Evolutionary conservation across 2,329 filamentous ascomycete genomes (phyloP), one percentile per base, ranked within the genome.

Genomic region (Trichophyton mentagrophytes): DNA sequence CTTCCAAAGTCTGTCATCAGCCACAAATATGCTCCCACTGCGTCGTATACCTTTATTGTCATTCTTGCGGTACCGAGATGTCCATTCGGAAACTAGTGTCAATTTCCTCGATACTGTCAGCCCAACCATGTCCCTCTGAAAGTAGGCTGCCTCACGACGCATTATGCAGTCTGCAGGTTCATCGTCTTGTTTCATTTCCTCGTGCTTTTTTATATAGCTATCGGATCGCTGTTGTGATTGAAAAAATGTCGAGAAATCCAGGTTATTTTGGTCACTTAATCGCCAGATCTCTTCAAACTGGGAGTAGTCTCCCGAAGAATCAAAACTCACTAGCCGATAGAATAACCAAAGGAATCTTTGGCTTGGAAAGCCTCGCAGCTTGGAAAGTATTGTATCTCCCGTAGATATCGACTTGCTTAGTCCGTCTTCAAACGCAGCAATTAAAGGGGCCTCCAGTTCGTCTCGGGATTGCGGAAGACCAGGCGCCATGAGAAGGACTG

Each of bases 381-480:
- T 27, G 3, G 17, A 8, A 49, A 44, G 36, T 30, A 56, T 44
- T 42, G 46, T 22, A 53, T 33, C 56, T 49, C 38, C 27, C 40
- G 47, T 46, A 25, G 53, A 20, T 27, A 51, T 61, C 56, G n/a
- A 57, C 33, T 17, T 38, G 51, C 38, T 49, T 55, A 47, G 56
- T 9, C 56, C 60, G 15, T 59, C 33, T 46, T 59, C 60, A 56
- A 61, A 59, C 13, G 56, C 60, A 42, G 60, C 30, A 59, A 61
- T 38, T 25, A 61, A 59, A 56, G 56, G 56, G 13, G 42, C 44
- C 40, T 58, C 57, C 3, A 67, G 42, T 60, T 66, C 61, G 42
- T 69, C 59, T 20, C 65, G 55, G 7, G 62, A 64, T 40, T 69
- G 65, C n/a, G 66, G 67, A 25, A 68, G 57, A n/a, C 64, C 65